Percentiles rank a stretch among this genome's conserved stretches.
phyloP scores from a whole-genome alignment of 345 rosid genomes.

The Dovyalis caffra region DNA sequence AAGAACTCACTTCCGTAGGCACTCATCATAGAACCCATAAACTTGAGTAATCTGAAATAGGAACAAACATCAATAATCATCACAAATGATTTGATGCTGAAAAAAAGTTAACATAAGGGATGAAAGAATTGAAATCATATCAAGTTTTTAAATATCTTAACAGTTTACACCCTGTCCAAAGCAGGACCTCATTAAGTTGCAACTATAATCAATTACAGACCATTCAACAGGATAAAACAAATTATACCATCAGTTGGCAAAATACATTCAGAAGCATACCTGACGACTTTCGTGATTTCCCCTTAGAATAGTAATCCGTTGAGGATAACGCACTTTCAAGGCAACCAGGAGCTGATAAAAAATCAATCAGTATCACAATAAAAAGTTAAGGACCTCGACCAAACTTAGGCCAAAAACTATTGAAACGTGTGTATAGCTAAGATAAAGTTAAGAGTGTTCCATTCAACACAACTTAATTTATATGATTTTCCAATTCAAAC shows the following conservation, averaged over 20 bases:
- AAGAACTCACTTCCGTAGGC: constrained; percentile 91
- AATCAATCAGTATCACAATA: background rate
- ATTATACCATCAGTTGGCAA: background rate
- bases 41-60: constrained; percentile 91
- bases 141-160: no score
- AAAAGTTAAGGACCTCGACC: background rate
- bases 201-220: no score
- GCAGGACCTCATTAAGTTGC: no score
- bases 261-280: constrained; percentile 41
- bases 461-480: background rate
- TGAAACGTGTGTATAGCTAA: background rate
- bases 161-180: no score
- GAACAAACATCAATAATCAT: constrained; percentile 20
- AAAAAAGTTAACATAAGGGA: background rate
- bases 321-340: constrained; percentile 80
- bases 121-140: background rate
- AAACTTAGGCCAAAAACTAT: background rate
- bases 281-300: constrained; percentile 99
- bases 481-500: background rate
- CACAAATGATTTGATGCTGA: background rate
- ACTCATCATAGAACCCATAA: constrained; percentile 98
- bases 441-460: background rate
- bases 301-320: constrained; percentile 89
- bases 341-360: constrained; percentile 71
- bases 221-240: background rate